Base-by-base conservation (phyloP, 192 early-diverging fungal species). In the Mortierella antarctica region DNA sequence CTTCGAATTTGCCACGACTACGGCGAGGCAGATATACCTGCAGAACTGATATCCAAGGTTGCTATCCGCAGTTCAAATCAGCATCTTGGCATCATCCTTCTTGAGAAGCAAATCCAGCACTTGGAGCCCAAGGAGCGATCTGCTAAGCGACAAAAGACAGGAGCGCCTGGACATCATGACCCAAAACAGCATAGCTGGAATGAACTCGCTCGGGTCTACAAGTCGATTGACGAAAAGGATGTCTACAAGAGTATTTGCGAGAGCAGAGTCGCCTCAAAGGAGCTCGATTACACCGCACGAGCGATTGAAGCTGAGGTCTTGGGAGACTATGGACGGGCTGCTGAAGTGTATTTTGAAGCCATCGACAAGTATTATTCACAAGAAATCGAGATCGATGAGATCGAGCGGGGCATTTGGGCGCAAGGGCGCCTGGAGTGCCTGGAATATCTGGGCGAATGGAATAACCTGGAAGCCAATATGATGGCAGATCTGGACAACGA, bases 171-270 rank as follows among this genome's bases (percentile, higher is more conserved):
- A 10, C 21, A 18, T 7, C 58, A 73, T 59, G 65, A 77, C 71
- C 50, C 63, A 40, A 85, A 70, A 14, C 53, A 75, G 6, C 15
- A 57, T 23, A 62, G 66, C 48, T 94, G 93, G 93, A 86, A 87
- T 21, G 83, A 91, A 11, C 65, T 94, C 1, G 88, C 92, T 3
- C 20, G 65, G 5, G 62, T 94, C 4, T 95, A 91, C 70, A 91
- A 91, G 60, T 84, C 83, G 0, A 83, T 95, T 18, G 88, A 88
- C 55, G 83, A 88, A 40, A 71, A 83, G 51, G 92, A 95, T 48
- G 74, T 93, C 5, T 93, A 89, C 68, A 82, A 88, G 60, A 86
- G 86, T 21, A 84, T 93, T 12, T 91, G 90, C 74, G 87, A 91
- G 54, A 82, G 70, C 39, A 84, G 87, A 21, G 85, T 92, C 51